A percentile compares a stretch with the other conserved stretches of the same genome.
Evolutionary conservation across 495 filamentous ascomycete species (phyloP).

Genomic region (Hamigera avellanea): DNA sequence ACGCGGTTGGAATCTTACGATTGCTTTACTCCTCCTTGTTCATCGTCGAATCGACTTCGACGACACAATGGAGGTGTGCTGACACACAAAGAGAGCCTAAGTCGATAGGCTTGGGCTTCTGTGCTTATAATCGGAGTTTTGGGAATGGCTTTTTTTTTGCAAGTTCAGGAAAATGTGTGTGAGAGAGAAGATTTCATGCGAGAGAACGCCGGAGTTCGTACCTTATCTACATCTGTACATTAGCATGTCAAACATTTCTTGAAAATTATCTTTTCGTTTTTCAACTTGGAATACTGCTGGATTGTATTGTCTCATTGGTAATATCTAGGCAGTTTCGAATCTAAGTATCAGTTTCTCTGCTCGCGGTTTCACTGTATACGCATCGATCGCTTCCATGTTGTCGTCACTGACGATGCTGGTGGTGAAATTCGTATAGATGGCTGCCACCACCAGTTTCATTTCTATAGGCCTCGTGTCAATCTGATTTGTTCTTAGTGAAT

Average conservation of each 20-base stretch:
- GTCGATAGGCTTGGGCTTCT: no score
- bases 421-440: slow-evolving; percentile 58
- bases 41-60: slow-evolving; percentile 9
- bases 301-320: not conserved
- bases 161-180: not conserved
- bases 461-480: slow-evolving; percentile 17
- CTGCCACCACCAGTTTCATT: slow-evolving; percentile 35
- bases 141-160: not conserved
- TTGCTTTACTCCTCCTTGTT: slow-evolving; percentile 1
- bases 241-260: not conserved
- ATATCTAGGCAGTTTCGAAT: slow-evolving; percentile 19
- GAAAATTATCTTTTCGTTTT: not conserved
- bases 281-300: no score
- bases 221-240: slow-evolving; percentile 4
- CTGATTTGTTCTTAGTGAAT: no score
- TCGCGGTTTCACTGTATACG: slow-evolving; percentile 50
- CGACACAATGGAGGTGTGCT: no score
- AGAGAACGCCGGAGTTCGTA: slow-evolving; percentile 1
- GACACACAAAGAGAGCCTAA: no score
- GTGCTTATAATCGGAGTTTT: slow-evolving; percentile 1
- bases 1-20: no score
- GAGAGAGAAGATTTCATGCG: not conserved
- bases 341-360: slow-evolving; percentile 33
- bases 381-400: slow-evolving; percentile 52
- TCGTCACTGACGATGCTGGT: slow-evolving; percentile 45